phyloP scores from a whole-genome alignment of 2,329 filamentous ascomycete species.

The Fusarium continuum region DNA sequence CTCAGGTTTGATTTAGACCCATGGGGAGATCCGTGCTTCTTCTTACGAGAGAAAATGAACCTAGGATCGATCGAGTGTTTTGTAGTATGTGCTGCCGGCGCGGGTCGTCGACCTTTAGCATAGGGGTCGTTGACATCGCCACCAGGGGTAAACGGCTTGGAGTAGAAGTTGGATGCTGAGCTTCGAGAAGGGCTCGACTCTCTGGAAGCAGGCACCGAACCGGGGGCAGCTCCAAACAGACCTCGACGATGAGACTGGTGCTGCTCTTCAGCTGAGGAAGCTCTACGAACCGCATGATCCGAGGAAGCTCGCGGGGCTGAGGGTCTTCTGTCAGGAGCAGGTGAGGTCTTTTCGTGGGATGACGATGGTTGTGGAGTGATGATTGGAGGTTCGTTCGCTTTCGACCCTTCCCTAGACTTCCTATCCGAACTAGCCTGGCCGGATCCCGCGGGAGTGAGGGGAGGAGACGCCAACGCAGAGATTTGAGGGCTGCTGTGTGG shows the following conservation, averaged over 20 bases:
- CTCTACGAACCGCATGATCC: slow-evolving; percentile 54
- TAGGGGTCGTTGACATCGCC: slow-evolving; percentile 88
- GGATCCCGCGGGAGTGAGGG: slow-evolving; percentile 86
- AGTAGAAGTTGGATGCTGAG: slow-evolving; percentile 70
- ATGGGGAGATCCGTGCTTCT: slow-evolving; percentile 68
- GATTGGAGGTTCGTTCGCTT: slow-evolving; percentile 55
- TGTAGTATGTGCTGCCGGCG: slow-evolving; percentile 71
- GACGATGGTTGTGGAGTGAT: slow-evolving; percentile 75
- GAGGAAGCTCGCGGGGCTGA: slow-evolving; percentile 56
- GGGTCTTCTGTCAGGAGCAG: slow-evolving; percentile 52
- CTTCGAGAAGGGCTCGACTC: slow-evolving; percentile 72
- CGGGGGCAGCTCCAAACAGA: slow-evolving; percentile 62
- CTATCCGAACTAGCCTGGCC: slow-evolving; percentile 49
- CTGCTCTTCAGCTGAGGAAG: slow-evolving; percentile 53
- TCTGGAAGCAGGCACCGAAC: slow-evolving; percentile 66
- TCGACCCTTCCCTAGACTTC: slow-evolving; percentile 48
- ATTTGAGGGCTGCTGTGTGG: slow-evolving; percentile 73
- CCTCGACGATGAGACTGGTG: slow-evolving; percentile 60
- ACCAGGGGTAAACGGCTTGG: slow-evolving; percentile 79
- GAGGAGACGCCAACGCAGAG: slow-evolving; percentile 83
- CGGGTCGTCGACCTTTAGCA: slow-evolving; percentile 79
- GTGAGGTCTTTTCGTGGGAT: slow-evolving; percentile 61
- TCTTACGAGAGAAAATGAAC: slow-evolving; percentile 84
- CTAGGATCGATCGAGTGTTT: slow-evolving; percentile 75
- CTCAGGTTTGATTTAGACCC: slow-evolving; percentile 62